phyloP scores from a whole-genome alignment of 306 rosid genomes.

The Rosa rugosa region DNA sequence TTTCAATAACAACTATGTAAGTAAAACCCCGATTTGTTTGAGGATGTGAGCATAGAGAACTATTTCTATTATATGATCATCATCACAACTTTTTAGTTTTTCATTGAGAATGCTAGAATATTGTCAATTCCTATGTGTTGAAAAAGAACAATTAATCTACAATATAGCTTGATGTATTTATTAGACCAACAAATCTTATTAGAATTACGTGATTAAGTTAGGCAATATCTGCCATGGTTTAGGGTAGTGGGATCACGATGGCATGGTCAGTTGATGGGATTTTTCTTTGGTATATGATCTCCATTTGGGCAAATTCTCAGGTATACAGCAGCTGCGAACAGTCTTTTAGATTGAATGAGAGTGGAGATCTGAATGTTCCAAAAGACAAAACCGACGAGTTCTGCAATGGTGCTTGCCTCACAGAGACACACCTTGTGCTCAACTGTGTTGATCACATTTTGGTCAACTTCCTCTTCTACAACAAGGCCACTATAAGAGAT shows the following conservation, averaged over 20 bases:
- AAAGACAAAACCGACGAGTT: slow-evolving; percentile 43
- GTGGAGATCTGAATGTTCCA: slow-evolving; percentile 63
- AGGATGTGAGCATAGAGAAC: neutral
- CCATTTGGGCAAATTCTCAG: slow-evolving; percentile 31
- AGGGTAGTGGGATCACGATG: neutral
- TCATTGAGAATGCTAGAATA: neutral
- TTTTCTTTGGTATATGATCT: neutral
- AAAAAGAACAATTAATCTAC: neutral
- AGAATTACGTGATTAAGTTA: neutral
- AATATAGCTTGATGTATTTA: neutral
- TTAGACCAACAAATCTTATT: neutral
- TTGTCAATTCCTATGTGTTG: neutral
- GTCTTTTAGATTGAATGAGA: slow-evolving; percentile 52
- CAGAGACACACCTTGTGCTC: slow-evolving; percentile 73
- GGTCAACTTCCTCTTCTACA: slow-evolving; percentile 59
- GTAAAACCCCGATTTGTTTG: neutral
- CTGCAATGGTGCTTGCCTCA: slow-evolving; percentile 71
- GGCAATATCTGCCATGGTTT: neutral
- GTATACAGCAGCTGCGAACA: slow-evolving; percentile 75
- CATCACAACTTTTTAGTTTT: neutral
- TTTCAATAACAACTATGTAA: slow-evolving; percentile 75
- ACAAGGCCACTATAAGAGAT: slow-evolving; percentile 67
- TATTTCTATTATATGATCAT: neutral
- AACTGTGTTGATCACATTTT: slow-evolving; percentile 62
- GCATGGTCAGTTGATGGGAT: neutral